Conservation (phyloP, 192 early-diverging fungal species). For the Linnemannia hyalina region DNA sequence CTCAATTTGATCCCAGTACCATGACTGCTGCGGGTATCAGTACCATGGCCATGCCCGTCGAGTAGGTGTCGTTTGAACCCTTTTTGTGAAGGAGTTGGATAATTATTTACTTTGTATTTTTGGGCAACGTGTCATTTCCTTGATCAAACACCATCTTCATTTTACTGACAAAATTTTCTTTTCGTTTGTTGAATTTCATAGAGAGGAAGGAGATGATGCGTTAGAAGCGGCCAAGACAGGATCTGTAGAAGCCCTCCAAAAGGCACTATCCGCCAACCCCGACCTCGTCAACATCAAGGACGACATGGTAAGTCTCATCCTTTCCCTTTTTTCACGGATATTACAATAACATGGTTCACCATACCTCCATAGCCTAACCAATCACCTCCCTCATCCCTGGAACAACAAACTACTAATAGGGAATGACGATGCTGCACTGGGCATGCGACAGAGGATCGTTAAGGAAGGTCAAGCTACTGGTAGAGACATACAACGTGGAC, state of each 20-base stretch:
- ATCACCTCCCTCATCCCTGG: neutral
- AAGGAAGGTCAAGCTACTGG: conserved; percentile 57
- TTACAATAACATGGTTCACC: too few relatives aligned
- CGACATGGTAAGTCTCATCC: conserved; percentile 20
- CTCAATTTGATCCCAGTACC: conserved; percentile 13
- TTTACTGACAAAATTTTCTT: neutral
- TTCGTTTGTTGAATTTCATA: conserved; percentile 1
- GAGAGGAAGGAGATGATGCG: conserved; percentile 25
- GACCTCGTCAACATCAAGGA: conserved; percentile 27
- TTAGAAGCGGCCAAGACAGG: conserved; percentile 25
- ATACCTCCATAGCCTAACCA: neutral
- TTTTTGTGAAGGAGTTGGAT: neutral
- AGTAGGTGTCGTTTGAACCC: conserved; percentile 2
- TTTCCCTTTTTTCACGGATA: neutral
- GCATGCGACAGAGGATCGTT: conserved; percentile 66
- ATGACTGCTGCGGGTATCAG: conserved; percentile 58
- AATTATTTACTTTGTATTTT: neutral
- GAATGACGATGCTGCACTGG: conserved; percentile 67
- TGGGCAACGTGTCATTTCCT: neutral
- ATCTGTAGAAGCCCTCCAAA: conserved; percentile 24
- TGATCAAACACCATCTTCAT: neutral
- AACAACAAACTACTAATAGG: conserved; percentile 41
- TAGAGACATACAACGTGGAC: conserved; percentile 43
- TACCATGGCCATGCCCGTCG: conserved; percentile 47
- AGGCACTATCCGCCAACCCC: conserved; percentile 21